Evolutionary conservation across 495 filamentous ascomycete species (phyloP).

Genomic region (Xanthoparmelia taractica): DNA sequence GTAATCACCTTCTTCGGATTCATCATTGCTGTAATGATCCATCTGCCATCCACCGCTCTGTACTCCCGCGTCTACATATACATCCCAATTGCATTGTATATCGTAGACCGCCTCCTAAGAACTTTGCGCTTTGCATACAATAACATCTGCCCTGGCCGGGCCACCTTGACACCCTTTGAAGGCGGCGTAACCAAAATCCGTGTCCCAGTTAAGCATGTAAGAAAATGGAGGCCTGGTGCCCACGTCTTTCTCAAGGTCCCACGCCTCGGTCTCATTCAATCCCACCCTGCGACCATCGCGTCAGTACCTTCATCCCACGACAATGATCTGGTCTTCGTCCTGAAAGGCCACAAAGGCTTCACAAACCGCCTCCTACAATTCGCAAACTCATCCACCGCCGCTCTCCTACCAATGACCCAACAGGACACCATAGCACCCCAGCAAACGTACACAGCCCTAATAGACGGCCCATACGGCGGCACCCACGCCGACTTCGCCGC

Average conservation of each 20-base stretch:
- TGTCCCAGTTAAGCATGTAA: constrained; percentile 59
- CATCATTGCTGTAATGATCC: constrained; percentile 53
- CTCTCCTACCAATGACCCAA: constrained; percentile 3
- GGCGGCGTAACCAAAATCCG: constrained; percentile 60
- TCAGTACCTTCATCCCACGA: constrained; percentile 39
- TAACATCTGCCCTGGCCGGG: constrained; percentile 26
- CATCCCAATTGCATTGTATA: constrained; percentile 62
- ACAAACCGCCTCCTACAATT: constrained; percentile 8
- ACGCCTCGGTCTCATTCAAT: constrained; percentile 56
- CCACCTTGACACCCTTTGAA: constrained; percentile 50
- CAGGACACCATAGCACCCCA: constrained; percentile 24
- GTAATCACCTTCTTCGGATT: constrained; percentile 60
- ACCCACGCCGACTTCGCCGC: constrained; percentile 32
- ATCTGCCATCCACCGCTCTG: constrained; percentile 43
- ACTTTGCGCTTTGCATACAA: constrained; percentile 14
- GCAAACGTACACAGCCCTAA: constrained; percentile 25
- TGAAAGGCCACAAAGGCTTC: constrained; percentile 11
- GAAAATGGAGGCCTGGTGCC: constrained; percentile 62
- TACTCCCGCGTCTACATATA: constrained; percentile 45
- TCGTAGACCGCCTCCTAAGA: constrained; percentile 60
- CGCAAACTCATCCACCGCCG: background rate
- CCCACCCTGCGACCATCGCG: constrained; percentile 76
- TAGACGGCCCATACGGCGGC: constrained; percentile 49
- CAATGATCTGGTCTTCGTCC: constrained; percentile 10
- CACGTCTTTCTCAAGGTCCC: constrained; percentile 71